Evolutionary conservation across 2,329 filamentous ascomycete genomes (phyloP).

Genomic region (Zymoseptoria pseudotritici): DNA sequence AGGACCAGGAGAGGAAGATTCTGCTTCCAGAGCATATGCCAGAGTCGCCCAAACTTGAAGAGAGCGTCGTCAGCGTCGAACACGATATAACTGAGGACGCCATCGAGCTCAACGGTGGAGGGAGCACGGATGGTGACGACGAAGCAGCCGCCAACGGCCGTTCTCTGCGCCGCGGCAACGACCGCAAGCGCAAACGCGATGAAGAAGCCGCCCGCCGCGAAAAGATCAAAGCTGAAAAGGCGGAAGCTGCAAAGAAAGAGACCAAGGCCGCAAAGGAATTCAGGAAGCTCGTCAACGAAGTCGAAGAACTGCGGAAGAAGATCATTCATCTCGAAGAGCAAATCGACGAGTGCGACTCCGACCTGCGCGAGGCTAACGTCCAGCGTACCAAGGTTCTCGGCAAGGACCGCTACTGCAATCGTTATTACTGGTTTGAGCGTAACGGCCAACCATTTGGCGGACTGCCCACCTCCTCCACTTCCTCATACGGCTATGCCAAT

Average conservation of each 20-base stretch:
- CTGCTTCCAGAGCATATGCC: slow-evolving; percentile 66
- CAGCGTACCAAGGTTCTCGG: slow-evolving; percentile 82
- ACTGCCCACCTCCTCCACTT: slow-evolving; percentile 79
- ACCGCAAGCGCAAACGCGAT: slow-evolving; percentile 46
- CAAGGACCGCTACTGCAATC: slow-evolving; percentile 94
- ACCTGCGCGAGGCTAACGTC: slow-evolving; percentile 88
- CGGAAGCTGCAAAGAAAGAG: slow-evolving; percentile 57
- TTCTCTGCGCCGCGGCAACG: slow-evolving; percentile 47
- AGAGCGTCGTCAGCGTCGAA: slow-evolving; percentile 32
- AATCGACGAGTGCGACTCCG: slow-evolving; percentile 79
- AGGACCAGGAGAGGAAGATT: slow-evolving; percentile 46
- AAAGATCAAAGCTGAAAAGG: slow-evolving; percentile 56
- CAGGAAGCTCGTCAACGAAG: slow-evolving; percentile 77
- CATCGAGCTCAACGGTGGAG: slow-evolving; percentile 56
- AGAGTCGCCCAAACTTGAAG: slow-evolving; percentile 46
- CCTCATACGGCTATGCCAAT: slow-evolving; percentile 81
- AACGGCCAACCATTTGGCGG: slow-evolving; percentile 96
- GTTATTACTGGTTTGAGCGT: slow-evolving; percentile 98
- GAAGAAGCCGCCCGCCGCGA: slow-evolving; percentile 59
- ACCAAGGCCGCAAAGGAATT: slow-evolving; percentile 73
- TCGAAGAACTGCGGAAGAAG: slow-evolving; percentile 74
- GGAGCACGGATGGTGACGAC: slow-evolving; percentile 54
- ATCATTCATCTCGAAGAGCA: slow-evolving; percentile 78
- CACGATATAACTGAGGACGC: slow-evolving; percentile 25
- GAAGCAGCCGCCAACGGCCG: slow-evolving; percentile 59